Evolutionary conservation across 2,329 filamentous ascomycete species (phyloP), one percentile per base, ranked within the genome.

Genomic region (Stachybotrys elegans): DNA sequence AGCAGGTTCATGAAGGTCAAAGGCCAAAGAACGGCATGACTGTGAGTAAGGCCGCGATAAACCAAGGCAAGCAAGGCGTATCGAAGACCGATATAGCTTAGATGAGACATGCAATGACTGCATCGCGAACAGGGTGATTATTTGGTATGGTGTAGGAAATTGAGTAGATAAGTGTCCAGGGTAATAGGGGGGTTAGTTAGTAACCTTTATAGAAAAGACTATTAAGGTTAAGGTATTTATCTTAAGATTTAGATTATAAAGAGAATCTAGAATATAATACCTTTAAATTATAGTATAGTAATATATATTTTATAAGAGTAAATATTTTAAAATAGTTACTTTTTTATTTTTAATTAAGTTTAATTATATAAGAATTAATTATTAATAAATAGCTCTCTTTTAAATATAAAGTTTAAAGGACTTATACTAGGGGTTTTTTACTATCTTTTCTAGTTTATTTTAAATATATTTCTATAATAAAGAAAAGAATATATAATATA

Each of bases 1-100:
- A 1, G 68, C 55, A 2, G 85, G 81, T 56, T 78, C 69, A 59
- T 89, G 81, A 35, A 86, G 69, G 56, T 88, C 84, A 61, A 79
- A 89, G 2, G 76, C 76, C 27, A 90, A 66, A 16, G 61, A 60
- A 5, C 55, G 52, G 35, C 62, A 51, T 6, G 50, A 44, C 16
- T 54, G 48, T 2, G 54, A 51, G 40, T 57, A 57, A 6, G 22
- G 23, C 4, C 38, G 20, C 13, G 4, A 19, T 19, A 21, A 19
- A 13, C 16, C 20, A 21, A 37, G 6, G 5, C 9, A 19, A 3
- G 36, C 20, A n/a, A 38, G 4, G 16, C 13, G 4, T 6, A 12
- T 16, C 36, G 11, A 11, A 11, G 22, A 22, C 14, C 36, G 11
- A 19, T 22, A n/a, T 23, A 16, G 14, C 4, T 3, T 12, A 16